Conservation (phyloP, 495 filamentous ascomycete genomes). For the Penicillium silybi region DNA sequence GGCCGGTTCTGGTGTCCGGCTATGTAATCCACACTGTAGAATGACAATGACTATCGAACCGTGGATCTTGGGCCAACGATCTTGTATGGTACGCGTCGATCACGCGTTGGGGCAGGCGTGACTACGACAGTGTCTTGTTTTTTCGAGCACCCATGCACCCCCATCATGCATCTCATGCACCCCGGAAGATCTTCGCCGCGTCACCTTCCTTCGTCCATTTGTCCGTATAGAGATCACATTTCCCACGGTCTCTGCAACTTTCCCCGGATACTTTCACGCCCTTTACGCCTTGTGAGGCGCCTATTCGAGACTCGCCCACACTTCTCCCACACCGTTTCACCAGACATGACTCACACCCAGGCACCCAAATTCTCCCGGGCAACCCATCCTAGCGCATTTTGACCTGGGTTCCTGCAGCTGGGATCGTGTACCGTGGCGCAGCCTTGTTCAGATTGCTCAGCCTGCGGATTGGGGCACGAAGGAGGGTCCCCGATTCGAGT, state of each 20-base stretch:
- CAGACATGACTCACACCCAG: background rate
- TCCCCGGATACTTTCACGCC: background rate
- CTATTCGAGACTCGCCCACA: background rate
- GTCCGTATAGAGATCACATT: background rate
- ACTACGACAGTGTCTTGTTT: background rate
- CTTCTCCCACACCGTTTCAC: background rate
- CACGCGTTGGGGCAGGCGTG: background rate
- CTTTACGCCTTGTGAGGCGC: background rate
- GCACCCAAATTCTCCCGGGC: background rate
- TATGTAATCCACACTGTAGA: too few relatives aligned
- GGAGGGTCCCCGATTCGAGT: background rate
- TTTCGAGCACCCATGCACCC: background rate
- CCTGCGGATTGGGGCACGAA: background rate
- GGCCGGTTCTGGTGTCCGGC: too few relatives aligned
- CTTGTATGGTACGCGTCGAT: background rate
- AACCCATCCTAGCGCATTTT: background rate
- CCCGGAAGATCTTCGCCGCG: background rate
- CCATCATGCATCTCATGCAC: background rate
- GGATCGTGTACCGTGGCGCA: background rate
- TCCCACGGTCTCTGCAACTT: background rate
- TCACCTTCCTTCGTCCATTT: background rate
- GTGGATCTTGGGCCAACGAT: background rate
- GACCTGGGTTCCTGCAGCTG: conserved; percentile 13
- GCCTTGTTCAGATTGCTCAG: background rate
- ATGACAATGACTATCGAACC: too few relatives aligned